Base-by-base conservation (phyloP, 768 basidiomycete species). In the Leucosporidium creatinivorum region DNA sequence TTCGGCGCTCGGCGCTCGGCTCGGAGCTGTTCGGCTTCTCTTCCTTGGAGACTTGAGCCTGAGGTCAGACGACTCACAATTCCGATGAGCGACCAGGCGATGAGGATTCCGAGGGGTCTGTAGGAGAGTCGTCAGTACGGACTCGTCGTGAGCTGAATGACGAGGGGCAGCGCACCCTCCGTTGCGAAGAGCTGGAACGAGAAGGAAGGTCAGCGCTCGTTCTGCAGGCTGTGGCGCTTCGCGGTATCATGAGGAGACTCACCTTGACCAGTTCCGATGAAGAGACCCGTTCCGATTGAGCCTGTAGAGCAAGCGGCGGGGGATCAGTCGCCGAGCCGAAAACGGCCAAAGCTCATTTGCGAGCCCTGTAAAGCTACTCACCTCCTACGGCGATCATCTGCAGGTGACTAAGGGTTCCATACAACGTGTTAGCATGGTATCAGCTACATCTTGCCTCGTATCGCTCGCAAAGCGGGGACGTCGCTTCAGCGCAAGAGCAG, bases 221-320 rank as follows among this genome's bases (percentile, higher is more conserved):
- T n/a, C n/a, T n/a, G n/a, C n/a, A n/a, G n/a, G n/a, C n/a, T n/a
- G n/a, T n/a, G n/a, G n/a, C n/a, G n/a, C n/a, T n/a, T n/a, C n/a
- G n/a, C n/a, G n/a, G n/a, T n/a, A n/a, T n/a, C n/a, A n/a, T n/a
- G 6, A 7, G 8, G 17, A 30, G 15, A 21, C 36, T 39, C 33
- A 33, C 18, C 30, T 19, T 19, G 26, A 59, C 47, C 56, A 6
- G 30, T 31, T 4, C 67, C 57, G 50, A 67, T 59, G 62, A 68
- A 68, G 17, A 69, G 64, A 61, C 72, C 74, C 21, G 75, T 76
- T 3, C 75, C 74, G 61, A 79, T 80, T 1, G 74, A 75, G 8
- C 79, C 79, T 50, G 77, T 79, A 59, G 79, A n/a, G n/a, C n/a
- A n/a, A n/a, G n/a, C n/a, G n/a, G n/a, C n/a, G n/a, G n/a, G n/a